A percentile compares a stretch with the other conserved stretches of the same genome.
These are phyloP conservation scores for Acidomyces sp. DNA, from an alignment of 495 filamentous ascomycete genomes.

Conservation along the genomic window DNA sequence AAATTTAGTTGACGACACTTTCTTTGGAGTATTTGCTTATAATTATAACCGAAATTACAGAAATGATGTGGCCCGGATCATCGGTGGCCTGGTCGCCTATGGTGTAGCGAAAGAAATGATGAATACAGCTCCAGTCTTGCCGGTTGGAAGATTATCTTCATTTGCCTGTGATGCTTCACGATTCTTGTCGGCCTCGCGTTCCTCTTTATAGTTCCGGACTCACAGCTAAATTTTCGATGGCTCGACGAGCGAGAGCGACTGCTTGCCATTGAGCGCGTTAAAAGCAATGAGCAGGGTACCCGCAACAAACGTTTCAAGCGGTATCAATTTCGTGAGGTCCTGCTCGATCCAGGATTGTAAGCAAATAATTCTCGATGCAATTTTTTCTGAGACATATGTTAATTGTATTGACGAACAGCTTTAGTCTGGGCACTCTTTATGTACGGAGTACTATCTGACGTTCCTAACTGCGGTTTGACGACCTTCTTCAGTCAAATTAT, in stretches of 20 bases:
- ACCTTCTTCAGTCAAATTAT: slow-evolving; percentile 36
- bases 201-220: slow-evolving; percentile 32
- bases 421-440: no score
- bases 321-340: slow-evolving; percentile 37
- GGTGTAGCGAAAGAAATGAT: no score
- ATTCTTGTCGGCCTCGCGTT: slow-evolving; percentile 28
- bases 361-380: no score
- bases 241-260: slow-evolving; percentile 30
- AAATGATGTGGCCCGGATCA: slow-evolving; percentile 43
- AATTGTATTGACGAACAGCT: no score
- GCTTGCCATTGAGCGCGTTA: slow-evolving; percentile 35
- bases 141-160: slow-evolving; percentile 38
- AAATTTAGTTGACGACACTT: neutral
- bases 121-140: slow-evolving; percentile 35
- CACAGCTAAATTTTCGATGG: slow-evolving; percentile 34
- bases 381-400: no score
- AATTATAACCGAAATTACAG: slow-evolving; percentile 36
- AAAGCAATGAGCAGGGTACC: slow-evolving; percentile 33
- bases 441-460: no score
- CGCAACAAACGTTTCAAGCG: slow-evolving; percentile 37
- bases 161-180: slow-evolving; percentile 35
- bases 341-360: slow-evolving; percentile 33
- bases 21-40: neutral
- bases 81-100: slow-evolving; percentile 39
- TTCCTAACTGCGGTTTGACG: no score